These are phyloP conservation scores for Xylaria sp. DNA, from an alignment of 2,329 filamentous ascomycete species.

Conservation along the genomic window DNA sequence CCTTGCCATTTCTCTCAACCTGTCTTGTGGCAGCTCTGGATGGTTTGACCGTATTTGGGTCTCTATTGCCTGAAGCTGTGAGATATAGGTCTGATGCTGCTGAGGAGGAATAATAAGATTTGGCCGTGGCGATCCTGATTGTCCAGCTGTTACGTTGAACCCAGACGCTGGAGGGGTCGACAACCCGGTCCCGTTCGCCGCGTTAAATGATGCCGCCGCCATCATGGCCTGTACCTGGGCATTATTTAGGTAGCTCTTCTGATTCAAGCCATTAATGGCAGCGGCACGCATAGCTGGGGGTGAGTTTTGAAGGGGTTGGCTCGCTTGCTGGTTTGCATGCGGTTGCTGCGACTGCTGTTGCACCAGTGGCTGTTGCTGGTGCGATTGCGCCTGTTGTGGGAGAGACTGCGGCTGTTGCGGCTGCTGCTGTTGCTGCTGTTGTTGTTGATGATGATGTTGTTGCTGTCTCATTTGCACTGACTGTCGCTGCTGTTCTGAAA, in stretches of 20 bases:
- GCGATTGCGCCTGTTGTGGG: slow-evolving; percentile 31
- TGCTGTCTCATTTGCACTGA: slow-evolving; percentile 59
- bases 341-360: slow-evolving; percentile 44
- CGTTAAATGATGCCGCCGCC: slow-evolving; percentile 58
- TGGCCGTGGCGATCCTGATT: slow-evolving; percentile 59
- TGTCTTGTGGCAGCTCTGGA: slow-evolving; percentile 62
- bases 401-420: slow-evolving; percentile 42
- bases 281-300: slow-evolving; percentile 59
- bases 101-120: slow-evolving; percentile 56
- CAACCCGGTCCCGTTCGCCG: slow-evolving; percentile 56
- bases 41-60: slow-evolving; percentile 63
- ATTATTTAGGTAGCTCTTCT: slow-evolving; percentile 65
- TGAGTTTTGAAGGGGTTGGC: slow-evolving; percentile 51
- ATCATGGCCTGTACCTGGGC: slow-evolving; percentile 65
- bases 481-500: slow-evolving; percentile 72
- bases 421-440: slow-evolving; percentile 52
- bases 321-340: slow-evolving; percentile 54
- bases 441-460: slow-evolving; percentile 54
- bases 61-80: slow-evolving; percentile 64
- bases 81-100: slow-evolving; percentile 59
- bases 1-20: slow-evolving; percentile 62
- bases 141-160: slow-evolving; percentile 59
- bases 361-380: slow-evolving; percentile 40
- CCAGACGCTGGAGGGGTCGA: slow-evolving; percentile 58
- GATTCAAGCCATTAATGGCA: slow-evolving; percentile 57